Base-by-base conservation (phyloP, 106 monocot species). In the Platanthera zijinensis region DNA sequence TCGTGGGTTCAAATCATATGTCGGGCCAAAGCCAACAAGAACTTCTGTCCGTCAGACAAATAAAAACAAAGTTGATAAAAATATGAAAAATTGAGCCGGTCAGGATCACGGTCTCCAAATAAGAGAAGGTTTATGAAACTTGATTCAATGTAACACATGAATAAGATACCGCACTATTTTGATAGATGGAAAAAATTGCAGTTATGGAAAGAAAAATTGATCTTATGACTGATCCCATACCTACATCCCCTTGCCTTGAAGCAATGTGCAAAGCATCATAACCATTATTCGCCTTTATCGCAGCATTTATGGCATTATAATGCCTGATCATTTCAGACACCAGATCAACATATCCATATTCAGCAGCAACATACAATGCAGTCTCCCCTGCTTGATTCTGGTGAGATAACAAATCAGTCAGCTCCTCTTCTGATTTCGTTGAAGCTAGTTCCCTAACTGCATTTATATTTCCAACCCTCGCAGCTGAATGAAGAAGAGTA, bases 301-400 rank as follows among this genome's bases (percentile, higher is more conserved):
- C 80, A 2, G 97, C 97, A 4, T 72, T 80, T 3, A 78, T 75
- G 70, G 76, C 82, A 74, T 90, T 84, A 78, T 89, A 76, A 71
- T 85, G 84, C 76, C 80, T 82, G 25, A 92, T 78, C 89, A 99
- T 86, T 64, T 99, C 91, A 45, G 22, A 74, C 74, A 92, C 91
- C 56, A 94, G 81, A 76, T 89, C 93, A 5, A 86, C 79, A 69
- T 81, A 86, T 25, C 97, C 97, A 68, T 84, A 88, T 78, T 99
- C 97, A 17, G 89, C 84, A 21, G 97, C 97, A 53, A 94, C 94
- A 76, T 82, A 99, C 14, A 99, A 76, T 57, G 91, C 84, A 32
- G 89, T 99, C 79, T 94, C 97, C n/a, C 94, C 97, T 7, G 87
- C 77, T 8, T 94, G 93, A 76, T 99, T 99, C 84, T 90, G 94